Conservation (phyloP, 2,329 filamentous ascomycete species). For the Remersonia thermophila region DNA sequence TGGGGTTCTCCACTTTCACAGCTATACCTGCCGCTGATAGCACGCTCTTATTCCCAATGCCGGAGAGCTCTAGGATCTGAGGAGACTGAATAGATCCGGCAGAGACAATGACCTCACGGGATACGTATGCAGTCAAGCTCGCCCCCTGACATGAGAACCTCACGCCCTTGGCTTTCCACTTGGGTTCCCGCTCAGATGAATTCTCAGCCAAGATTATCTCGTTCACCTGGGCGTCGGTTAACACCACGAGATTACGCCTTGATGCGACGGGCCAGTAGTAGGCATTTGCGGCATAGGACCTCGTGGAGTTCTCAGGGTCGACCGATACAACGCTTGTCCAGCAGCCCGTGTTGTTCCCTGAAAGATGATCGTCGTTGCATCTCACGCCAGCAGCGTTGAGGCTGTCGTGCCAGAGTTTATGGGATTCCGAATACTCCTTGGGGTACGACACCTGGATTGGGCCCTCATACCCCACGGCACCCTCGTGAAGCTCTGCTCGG, state of each 20-base stretch:
- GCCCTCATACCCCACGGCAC: conserved; percentile 19
- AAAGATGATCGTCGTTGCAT: conserved; percentile 25
- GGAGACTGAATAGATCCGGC: conserved; percentile 46
- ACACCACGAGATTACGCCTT: conserved; percentile 8
- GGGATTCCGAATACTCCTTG: conserved; percentile 27
- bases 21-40: conserved; percentile 30
- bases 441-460: conserved; percentile 37
- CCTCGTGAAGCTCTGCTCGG: not conserved
- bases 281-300: conserved; percentile 27
- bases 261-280: conserved; percentile 8
- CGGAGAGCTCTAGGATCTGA: conserved; percentile 48
- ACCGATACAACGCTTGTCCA: conserved; percentile 27
- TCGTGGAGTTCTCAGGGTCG: conserved; percentile 21
- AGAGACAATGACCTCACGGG: conserved; percentile 43
- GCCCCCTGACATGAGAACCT: conserved; percentile 28
- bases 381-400: conserved; percentile 25
- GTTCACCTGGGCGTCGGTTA: conserved; percentile 7
- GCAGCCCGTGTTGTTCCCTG: conserved; percentile 28
- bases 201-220: conserved; percentile 1
- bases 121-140: conserved; percentile 22
- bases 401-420: conserved; percentile 33
- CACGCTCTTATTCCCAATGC: conserved; percentile 38
- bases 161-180: conserved; percentile 22
- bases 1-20: conserved; percentile 29
- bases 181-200: too few species aligned